A percentile compares a stretch with the other conserved stretches of the same genome.
These are phyloP conservation scores for Boletus rufocinnamomeus DNA, from an alignment of 768 basidiomycete genomes.

Conservation along the genomic window DNA sequence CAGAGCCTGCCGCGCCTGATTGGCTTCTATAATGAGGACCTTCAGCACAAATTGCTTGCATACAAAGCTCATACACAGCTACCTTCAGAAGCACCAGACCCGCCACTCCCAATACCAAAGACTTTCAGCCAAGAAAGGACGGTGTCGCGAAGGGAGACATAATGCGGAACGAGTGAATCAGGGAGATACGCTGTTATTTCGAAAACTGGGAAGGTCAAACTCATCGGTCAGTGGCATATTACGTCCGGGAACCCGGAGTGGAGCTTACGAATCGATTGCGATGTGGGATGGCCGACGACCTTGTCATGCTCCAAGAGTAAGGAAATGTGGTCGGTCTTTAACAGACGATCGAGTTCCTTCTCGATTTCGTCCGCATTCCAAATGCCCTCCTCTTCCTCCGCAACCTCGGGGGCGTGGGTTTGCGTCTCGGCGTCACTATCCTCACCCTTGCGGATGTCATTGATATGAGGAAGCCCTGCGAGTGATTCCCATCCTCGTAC, in stretches of 20 bases:
- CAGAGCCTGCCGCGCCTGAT: slow-evolving; percentile 62
- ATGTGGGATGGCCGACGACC: slow-evolving; percentile 51
- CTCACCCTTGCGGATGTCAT: slow-evolving; percentile 58
- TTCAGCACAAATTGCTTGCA: slow-evolving; percentile 6
- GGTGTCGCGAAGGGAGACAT: slow-evolving; percentile 62
- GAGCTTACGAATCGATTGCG: slow-evolving; percentile 59
- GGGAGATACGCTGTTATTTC: slow-evolving; percentile 83
- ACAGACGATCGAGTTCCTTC: slow-evolving; percentile 53
- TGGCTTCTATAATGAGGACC: slow-evolving; percentile 45
- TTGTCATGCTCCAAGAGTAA: slow-evolving; percentile 80
- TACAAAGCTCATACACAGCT: background rate
- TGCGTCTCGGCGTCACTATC: slow-evolving; percentile 38
- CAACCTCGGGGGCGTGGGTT: slow-evolving; percentile 14
- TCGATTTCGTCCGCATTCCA: slow-evolving; percentile 65
- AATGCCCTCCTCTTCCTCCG: slow-evolving; percentile 55
- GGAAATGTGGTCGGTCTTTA: slow-evolving; percentile 69
- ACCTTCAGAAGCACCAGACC: slow-evolving; percentile 46
- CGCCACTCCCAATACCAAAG: slow-evolving; percentile 56
- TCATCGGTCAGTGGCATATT: background rate
- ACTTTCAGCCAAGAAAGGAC: slow-evolving; percentile 63
- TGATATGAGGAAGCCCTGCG: slow-evolving; percentile 69
- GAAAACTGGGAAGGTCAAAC: slow-evolving; percentile 56
- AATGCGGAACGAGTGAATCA: slow-evolving; percentile 72
- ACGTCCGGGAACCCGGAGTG: background rate
- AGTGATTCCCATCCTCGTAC: slow-evolving; percentile 90